Base-by-base conservation (phyloP, 768 basidiomycete species). In the Punctularia strigosozonata region DNA sequence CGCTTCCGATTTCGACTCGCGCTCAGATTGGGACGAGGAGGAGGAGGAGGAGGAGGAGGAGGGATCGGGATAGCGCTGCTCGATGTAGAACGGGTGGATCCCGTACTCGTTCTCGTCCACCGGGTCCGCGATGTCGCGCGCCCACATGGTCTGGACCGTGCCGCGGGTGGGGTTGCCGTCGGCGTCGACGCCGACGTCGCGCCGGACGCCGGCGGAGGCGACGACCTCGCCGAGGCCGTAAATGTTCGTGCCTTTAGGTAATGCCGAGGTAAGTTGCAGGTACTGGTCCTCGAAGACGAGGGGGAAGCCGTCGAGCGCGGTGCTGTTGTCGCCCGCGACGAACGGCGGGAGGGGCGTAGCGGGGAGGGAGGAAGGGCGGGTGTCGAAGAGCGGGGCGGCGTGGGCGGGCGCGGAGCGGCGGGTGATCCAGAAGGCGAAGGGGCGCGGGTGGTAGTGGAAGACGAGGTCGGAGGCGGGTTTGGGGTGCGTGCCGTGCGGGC, bases 351-450 rank as follows among this genome's bases (percentile, higher is more conserved):
- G 72, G 1, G 77, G 73, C 3, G 79, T 69, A 3, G 61, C 42
- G 1, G 81, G 80, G 6, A 86, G 62, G 0, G 79, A 81, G 0
- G 65, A 46, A 6, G 68, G 52, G 30, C 83, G 69, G 1, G 83
- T 86, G 49, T 87, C 82, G 48, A 86, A 86, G 18, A 87, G 54
- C 37, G 75, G 79, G 32, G 51, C 48, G 5, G 61, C 65, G 23
- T 66, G 54, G 3, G 10, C 15, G 10, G 75, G 76, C 6, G 71
- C 62, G 3, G 73, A 71, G 18, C 75, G 71, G 31, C 82, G 73
- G 1, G 80, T 81, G 45, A 87, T 75, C 82, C 82, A 87, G 52
- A 86, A 87, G 2, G 77, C 73, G 51, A 87, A 87, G 0, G 85
- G 83, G 0, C 63, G 60, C 1, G 65, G 5, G 2, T 77, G 64